Conservation (phyloP, 495 filamentous ascomycete genomes). For the Lophiotrema nucula region DNA sequence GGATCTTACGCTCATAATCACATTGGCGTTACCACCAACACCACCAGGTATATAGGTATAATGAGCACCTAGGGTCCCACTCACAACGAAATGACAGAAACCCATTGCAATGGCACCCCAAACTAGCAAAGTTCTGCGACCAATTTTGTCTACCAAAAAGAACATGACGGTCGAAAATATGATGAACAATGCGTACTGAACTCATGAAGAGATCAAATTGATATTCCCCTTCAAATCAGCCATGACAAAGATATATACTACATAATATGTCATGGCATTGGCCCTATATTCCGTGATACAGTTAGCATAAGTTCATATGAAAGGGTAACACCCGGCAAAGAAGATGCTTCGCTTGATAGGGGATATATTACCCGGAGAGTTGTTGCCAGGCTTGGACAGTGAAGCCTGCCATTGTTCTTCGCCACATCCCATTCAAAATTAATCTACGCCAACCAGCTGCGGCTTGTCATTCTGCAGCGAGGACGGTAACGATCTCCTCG, state of each 20-base stretch:
- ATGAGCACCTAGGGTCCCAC: conserved; percentile 53
- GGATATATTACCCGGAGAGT: conserved; percentile 57
- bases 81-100: conserved; percentile 66
- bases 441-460: conserved; percentile 58
- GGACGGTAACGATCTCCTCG: conserved; percentile 64
- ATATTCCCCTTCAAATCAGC: conserved; percentile 61
- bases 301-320: too few species aligned
- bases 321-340: too few species aligned
- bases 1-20: too few species aligned
- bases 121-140: conserved; percentile 69
- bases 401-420: conserved; percentile 66
- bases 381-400: conserved; percentile 72
- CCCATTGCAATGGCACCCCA: conserved; percentile 69
- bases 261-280: conserved; percentile 55
- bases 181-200: conserved; percentile 76
- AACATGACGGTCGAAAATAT: conserved; percentile 66
- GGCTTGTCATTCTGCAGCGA: conserved; percentile 57
- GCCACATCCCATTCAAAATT: conserved; percentile 66
- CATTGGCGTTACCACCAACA: conserved; percentile 64
- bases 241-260: conserved; percentile 73
- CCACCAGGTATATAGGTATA: conserved; percentile 45
- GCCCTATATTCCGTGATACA: too few species aligned
- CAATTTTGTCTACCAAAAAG: conserved; percentile 71
- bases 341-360: conserved; percentile 73
- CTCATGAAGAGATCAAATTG: conserved; percentile 64